Conservation (phyloP, 345 rosid species). For the Gossypium rotundifolium region DNA sequence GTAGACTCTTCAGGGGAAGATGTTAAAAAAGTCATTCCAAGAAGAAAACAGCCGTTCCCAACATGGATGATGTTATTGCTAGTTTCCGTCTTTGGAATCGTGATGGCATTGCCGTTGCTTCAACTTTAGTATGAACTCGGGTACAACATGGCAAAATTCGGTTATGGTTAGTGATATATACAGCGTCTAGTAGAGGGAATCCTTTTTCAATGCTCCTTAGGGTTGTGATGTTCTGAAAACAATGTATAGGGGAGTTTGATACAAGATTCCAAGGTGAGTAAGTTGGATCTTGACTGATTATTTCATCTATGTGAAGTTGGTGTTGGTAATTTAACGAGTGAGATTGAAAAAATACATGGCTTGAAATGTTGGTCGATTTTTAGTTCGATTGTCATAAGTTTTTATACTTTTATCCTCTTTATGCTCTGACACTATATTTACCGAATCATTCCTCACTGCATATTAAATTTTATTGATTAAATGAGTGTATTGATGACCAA, state of each 20-base stretch:
- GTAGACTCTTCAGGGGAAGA: slow-evolving; percentile 35
- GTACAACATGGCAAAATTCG: background rate
- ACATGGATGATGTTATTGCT: slow-evolving; percentile 83
- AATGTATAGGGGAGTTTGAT: background rate
- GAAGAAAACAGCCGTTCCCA: slow-evolving; percentile 57
- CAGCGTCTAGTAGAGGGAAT: slow-evolving; percentile 6
- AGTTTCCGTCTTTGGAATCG: slow-evolving; percentile 78
- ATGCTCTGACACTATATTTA: background rate
- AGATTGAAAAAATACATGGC: slow-evolving; percentile 8
- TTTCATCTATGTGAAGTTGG: slow-evolving; percentile 10
- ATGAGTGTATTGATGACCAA: too few relatives aligned
- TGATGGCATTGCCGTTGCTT: slow-evolving; percentile 95
- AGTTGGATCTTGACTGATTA: slow-evolving; percentile 16
- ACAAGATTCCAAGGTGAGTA: slow-evolving; percentile 5
- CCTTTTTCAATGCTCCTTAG: background rate
- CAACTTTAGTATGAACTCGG: slow-evolving; percentile 50
- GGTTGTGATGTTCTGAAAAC: background rate
- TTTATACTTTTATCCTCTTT: background rate
- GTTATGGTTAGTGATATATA: slow-evolving; percentile 18
- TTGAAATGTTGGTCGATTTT: slow-evolving; percentile 11
- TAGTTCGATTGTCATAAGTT: background rate
- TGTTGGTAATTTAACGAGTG: slow-evolving; percentile 6
- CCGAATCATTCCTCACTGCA: background rate
- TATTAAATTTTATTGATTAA: too few relatives aligned
- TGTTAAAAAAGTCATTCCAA: slow-evolving; percentile 9